phyloP scores from a whole-genome alignment of 352 stramenopile genomes.

The Globisporangium echinulatum region DNA sequence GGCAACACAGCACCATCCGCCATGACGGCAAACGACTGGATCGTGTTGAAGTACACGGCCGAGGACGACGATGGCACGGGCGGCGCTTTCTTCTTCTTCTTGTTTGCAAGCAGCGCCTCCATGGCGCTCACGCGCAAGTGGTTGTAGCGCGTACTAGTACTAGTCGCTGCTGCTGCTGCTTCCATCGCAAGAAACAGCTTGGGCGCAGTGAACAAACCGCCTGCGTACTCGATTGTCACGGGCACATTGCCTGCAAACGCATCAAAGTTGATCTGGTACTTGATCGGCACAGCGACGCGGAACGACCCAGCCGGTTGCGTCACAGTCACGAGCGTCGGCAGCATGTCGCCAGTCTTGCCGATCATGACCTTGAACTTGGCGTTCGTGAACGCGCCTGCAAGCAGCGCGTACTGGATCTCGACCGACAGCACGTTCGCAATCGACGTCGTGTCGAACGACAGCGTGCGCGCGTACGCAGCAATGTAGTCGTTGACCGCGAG shows the following conservation, averaged over 20 bases:
- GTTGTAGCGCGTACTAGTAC: neutral
- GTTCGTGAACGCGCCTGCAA: slow-evolving; percentile 18
- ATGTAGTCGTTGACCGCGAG: too few relatives aligned
- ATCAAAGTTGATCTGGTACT: slow-evolving; percentile 20
- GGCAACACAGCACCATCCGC: slow-evolving; percentile 17
- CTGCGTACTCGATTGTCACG: slow-evolving; percentile 21
- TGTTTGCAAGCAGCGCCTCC: slow-evolving; percentile 13
- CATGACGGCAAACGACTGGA: slow-evolving; percentile 23
- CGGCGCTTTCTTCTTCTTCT: too few relatives aligned
- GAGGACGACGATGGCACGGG: slow-evolving; percentile 10
- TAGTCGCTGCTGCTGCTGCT: slow-evolving; percentile 3
- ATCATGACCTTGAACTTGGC: slow-evolving; percentile 10
- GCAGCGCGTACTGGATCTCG: slow-evolving; percentile 23
- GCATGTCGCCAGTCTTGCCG: slow-evolving; percentile 14
- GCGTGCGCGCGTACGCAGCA: slow-evolving; percentile 15
- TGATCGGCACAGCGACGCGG: slow-evolving; percentile 14
- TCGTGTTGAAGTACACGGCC: slow-evolving; percentile 21
- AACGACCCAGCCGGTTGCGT: slow-evolving; percentile 13
- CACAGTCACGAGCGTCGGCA: slow-evolving; percentile 9
- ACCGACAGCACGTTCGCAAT: slow-evolving; percentile 8
- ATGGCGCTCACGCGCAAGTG: slow-evolving; percentile 15
- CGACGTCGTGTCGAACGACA: slow-evolving; percentile 8
- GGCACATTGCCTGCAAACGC: slow-evolving; percentile 16
- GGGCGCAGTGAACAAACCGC: slow-evolving; percentile 15
- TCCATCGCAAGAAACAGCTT: slow-evolving; percentile 17